Base-by-base conservation (phyloP, 2,329 filamentous ascomycete species). In the Fusarium abutilonis region DNA sequence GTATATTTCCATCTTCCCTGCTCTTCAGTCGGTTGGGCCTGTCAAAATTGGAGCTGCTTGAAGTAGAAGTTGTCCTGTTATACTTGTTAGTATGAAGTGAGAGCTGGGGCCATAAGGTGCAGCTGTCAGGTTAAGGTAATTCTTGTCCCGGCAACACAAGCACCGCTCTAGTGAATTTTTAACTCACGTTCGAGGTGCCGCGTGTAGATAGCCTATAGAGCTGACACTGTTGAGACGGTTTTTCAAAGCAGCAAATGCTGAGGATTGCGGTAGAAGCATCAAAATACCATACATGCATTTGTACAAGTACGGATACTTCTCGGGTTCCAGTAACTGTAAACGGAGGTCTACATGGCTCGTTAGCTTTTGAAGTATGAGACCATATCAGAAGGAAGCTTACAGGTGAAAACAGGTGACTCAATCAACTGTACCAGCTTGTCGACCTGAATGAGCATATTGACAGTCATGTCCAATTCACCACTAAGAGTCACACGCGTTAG, bases 231-330 rank as follows among this genome's bases (percentile, higher is more conserved):
- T 98, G 46, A 99, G 84, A 38, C 95, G 88, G 73, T 99, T 99
- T 75, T 97, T 98, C 54, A 99, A 82, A 3, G 95, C 94, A 26
- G 93, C 95, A 78, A 99, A 99, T 9, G 95, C 96, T 26, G 93
- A 96, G 14, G 94, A 98, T 77, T 99, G 95, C 0, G 95, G 95
- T n/a, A 99, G 84, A 15, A 99, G 88, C 95, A 99, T 99, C 51
- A 99, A 82, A 41, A 99, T 86, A 9, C 95, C 95, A 72, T 98
- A 99, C 44, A 99, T 86, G 77, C 95, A 99, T 78, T 97, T 97
- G 82, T 99, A 98, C 2, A 99, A 82, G 74, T 96, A 92, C 3
- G 95, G 95, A 67, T 94, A 94, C 74, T 91, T 93, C 74, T 99
- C 96, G 1, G 95, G 95, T 73, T 99, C 95, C 9, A 99, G 85